Percentiles rank a stretch among this genome's conserved stretches.
phyloP scores from a whole-genome alignment of 495 filamentous ascomycete genomes.

The Xanthoparmelia taractica region DNA sequence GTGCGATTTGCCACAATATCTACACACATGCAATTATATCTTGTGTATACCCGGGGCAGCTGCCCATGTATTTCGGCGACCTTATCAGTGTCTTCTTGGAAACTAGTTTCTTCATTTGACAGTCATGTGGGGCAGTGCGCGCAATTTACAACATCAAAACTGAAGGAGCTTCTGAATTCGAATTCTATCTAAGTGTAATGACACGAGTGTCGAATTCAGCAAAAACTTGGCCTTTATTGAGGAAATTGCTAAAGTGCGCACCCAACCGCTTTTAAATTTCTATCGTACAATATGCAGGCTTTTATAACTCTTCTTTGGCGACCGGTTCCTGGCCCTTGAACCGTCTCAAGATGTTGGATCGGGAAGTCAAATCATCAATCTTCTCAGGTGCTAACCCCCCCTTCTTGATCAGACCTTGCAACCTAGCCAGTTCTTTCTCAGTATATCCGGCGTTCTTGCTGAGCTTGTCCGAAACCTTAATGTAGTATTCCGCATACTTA shows the following conservation, averaged over 20 bases:
- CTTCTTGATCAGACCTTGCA: slow-evolving; percentile 76
- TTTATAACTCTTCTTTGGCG: slow-evolving; percentile 50
- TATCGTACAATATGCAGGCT: slow-evolving; percentile 1
- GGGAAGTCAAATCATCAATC: slow-evolving; percentile 76
- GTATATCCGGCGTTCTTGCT: slow-evolving; percentile 66
- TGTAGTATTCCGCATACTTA: slow-evolving; percentile 89
- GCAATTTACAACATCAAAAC: background rate
- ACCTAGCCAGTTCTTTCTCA: slow-evolving; percentile 73
- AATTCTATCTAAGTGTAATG: background rate
- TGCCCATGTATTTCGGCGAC: background rate
- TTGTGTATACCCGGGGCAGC: background rate
- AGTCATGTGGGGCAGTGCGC: background rate
- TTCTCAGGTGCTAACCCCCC: slow-evolving; percentile 78
- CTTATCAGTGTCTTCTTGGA: background rate
- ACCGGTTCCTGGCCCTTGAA: slow-evolving; percentile 48
- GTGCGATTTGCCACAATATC: background rate
- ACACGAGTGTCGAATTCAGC: background rate
- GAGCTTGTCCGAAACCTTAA: slow-evolving; percentile 82
- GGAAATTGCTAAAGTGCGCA: background rate
- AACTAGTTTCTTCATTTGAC: background rate
- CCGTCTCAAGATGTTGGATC: slow-evolving; percentile 79
- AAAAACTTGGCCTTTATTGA: background rate
- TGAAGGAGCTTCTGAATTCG: background rate
- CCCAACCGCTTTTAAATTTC: background rate
- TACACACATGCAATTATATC: background rate